Conservation (phyloP, 2,329 filamentous ascomycete genomes). For the Penicillium sp. region DNA sequence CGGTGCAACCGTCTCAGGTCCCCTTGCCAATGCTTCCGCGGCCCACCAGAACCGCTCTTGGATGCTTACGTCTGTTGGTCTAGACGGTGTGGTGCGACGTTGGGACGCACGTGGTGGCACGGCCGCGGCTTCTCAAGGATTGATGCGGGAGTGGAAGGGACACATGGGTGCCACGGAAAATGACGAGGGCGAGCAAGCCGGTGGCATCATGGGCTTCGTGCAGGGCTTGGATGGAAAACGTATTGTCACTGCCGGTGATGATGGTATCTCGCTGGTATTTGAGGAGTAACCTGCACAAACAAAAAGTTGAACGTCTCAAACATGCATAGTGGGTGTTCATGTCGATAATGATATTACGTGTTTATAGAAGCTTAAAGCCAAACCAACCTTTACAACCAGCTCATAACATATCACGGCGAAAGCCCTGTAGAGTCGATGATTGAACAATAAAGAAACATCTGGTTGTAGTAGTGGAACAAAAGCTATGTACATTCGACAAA, state of each 20-base stretch:
- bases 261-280: slow-evolving; percentile 53
- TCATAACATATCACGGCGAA: not conserved
- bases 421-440: not conserved
- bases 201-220: slow-evolving; percentile 86
- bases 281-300: slow-evolving; percentile 30
- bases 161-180: slow-evolving; percentile 53
- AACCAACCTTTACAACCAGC: not conserved
- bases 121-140: slow-evolving; percentile 63
- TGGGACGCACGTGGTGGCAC: slow-evolving; percentile 79
- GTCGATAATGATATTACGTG: slow-evolving; percentile 27
- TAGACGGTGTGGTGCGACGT: slow-evolving; percentile 84
- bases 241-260: slow-evolving; percentile 88
- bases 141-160: slow-evolving; percentile 85
- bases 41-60: slow-evolving; percentile 51
- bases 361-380: slow-evolving; percentile 7
- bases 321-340: slow-evolving; percentile 8
- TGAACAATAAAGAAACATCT: slow-evolving; percentile 17
- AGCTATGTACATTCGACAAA: slow-evolving; percentile 38
- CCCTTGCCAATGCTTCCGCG: slow-evolving; percentile 24
- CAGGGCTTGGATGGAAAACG: slow-evolving; percentile 70
- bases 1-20: slow-evolving; percentile 23
- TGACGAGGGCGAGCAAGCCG: slow-evolving; percentile 69
- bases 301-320: slow-evolving; percentile 5
- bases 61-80: slow-evolving; percentile 81
- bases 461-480: slow-evolving; percentile 28